These are phyloP conservation scores for Talaromyces sp. DNA, from an alignment of 2,329 filamentous ascomycete genomes.

Conservation along the genomic window DNA sequence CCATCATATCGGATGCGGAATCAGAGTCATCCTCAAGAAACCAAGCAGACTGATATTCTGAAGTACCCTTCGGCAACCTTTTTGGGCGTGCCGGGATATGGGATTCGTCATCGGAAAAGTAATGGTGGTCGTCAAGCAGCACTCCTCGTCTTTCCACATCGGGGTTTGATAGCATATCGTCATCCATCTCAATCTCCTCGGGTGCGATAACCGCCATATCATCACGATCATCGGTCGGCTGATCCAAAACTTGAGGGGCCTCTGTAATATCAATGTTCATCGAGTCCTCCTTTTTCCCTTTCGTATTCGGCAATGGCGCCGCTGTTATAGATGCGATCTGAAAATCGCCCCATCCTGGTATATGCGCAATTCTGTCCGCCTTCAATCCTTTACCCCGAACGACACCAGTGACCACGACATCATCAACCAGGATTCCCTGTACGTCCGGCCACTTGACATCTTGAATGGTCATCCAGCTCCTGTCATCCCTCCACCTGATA, in stretches of 20 bases:
- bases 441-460: slow-evolving; percentile 69
- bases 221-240: slow-evolving; percentile 76
- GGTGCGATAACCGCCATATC: slow-evolving; percentile 80
- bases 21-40: slow-evolving; percentile 79
- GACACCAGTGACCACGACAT: slow-evolving; percentile 76
- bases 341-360: slow-evolving; percentile 92
- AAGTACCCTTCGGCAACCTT: slow-evolving; percentile 84
- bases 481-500: slow-evolving; percentile 89
- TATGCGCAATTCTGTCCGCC: slow-evolving; percentile 81
- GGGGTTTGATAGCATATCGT: slow-evolving; percentile 55
- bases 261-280: slow-evolving; percentile 67
- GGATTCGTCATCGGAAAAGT: slow-evolving; percentile 85
- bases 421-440: slow-evolving; percentile 44
- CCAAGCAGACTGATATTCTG: slow-evolving; percentile 92
- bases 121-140: slow-evolving; percentile 92
- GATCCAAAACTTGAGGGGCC: slow-evolving; percentile 58
- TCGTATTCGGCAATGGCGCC: slow-evolving; percentile 62
- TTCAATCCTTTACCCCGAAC: slow-evolving; percentile 85
- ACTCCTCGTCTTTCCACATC: slow-evolving; percentile 74
- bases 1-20: slow-evolving; percentile 82
- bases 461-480: slow-evolving; percentile 93
- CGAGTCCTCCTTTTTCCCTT: slow-evolving; percentile 56
- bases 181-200: slow-evolving; percentile 77
- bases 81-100: slow-evolving; percentile 63
- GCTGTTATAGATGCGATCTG: slow-evolving; percentile 86